Evolutionary conservation across 495 filamentous ascomycete species (phyloP).

Genomic region (Aspergillus haitiensis): DNA sequence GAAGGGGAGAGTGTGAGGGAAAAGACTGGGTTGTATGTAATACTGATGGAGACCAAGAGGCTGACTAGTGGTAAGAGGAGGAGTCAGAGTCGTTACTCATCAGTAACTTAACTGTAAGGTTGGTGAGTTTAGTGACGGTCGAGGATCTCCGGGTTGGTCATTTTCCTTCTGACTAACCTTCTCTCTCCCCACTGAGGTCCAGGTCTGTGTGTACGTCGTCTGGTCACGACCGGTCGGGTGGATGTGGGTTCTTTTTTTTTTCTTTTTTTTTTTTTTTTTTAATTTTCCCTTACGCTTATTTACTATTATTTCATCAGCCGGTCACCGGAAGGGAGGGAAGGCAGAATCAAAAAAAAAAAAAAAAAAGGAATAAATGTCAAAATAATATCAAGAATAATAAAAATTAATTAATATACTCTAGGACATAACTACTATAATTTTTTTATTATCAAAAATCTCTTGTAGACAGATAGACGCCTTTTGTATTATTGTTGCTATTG

Average conservation of each 20-base stretch:
- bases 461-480: too few species aligned
- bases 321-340: background rate
- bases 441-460: background rate
- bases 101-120: background rate
- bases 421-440: background rate
- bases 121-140: background rate
- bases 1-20: constrained; percentile 10
- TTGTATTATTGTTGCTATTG: too few species aligned
- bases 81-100: constrained; percentile 11
- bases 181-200: background rate
- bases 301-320: background rate
- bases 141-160: background rate
- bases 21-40: constrained; percentile 5
- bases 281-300: background rate
- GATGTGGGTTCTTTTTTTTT: constrained; percentile 8
- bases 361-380: background rate
- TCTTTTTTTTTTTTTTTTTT: background rate
- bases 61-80: constrained; percentile 13
- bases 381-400: constrained; percentile 3
- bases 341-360: constrained; percentile 1
- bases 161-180: constrained; percentile 13
- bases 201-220: constrained; percentile 11
- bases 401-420: background rate
- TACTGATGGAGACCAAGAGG: constrained; percentile 1
- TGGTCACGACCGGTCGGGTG: constrained; percentile 9